Evolutionary conservation across 345 rosid species (phyloP).

Genomic region (Pugionium cornutum): DNA sequence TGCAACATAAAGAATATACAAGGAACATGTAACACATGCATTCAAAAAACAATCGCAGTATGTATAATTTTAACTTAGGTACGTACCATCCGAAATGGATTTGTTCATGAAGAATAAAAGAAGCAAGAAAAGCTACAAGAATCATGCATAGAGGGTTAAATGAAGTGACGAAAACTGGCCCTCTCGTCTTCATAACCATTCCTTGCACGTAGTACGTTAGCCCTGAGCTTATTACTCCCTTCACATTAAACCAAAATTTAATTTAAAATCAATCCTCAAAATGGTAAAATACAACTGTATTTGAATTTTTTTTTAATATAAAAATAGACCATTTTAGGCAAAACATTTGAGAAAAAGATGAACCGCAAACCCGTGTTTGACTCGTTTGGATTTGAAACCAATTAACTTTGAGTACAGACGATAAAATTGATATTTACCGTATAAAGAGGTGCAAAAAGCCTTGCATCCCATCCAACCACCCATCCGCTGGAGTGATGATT

Average conservation of each 20-base stretch:
- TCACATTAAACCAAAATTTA: not conserved
- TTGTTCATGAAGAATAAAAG: conserved; percentile 57
- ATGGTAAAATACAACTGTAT: too few species aligned
- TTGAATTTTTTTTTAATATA: too few species aligned
- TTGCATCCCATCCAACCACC: conserved; percentile 70
- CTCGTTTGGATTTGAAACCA: too few species aligned
- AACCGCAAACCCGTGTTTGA: too few species aligned
- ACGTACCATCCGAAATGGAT: conserved; percentile 68
- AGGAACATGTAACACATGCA: not conserved
- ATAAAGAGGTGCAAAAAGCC: conserved; percentile 70
- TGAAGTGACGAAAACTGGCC: conserved; percentile 74
- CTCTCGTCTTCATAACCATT: conserved; percentile 66
- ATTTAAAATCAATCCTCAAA: too few species aligned
- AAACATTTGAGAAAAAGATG: too few species aligned
- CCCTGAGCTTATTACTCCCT: conserved; percentile 73
- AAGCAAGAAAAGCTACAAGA: conserved; percentile 57
- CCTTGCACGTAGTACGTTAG: conserved; percentile 79
- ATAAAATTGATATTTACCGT: conserved; percentile 38
- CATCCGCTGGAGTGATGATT: conserved; percentile 57
- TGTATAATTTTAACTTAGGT: not conserved
- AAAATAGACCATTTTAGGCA: too few species aligned
- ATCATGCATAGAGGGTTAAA: conserved; percentile 85
- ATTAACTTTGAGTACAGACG: too few species aligned
- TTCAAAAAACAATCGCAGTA: not conserved
- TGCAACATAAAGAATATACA: conserved; percentile 20